Evolutionary conservation across 2,329 filamentous ascomycete species (phyloP), one percentile per base, ranked within the genome.

Genomic region (Hypoxylon sp.): DNA sequence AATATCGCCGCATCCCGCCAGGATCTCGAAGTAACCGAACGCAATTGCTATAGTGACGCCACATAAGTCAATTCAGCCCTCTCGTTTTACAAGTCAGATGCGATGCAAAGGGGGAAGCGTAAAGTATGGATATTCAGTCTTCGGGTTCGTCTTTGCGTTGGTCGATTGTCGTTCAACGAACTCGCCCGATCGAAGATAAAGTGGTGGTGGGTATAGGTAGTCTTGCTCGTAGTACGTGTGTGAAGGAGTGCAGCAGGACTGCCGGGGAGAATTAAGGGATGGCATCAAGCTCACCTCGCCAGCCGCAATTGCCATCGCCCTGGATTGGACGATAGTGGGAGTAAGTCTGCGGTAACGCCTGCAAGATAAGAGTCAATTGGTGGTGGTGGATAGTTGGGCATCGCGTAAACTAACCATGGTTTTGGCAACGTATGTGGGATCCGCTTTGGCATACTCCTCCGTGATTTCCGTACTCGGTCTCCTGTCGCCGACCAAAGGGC

Each of bases 291-390:
- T 82, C 84, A 97, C 94, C 95, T 90, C 94, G 88, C 94, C 95
- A 98, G 73, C 94, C 95, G 79, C 95, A 98, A 76, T 97, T 96
- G 62, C 95, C 95, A 79, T 98, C 94, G 55, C 95, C 94, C 78
- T 91, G 89, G 76, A 97, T 88, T 10, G 90, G 90, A 57, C 95
- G 92, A 75, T 94, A 97, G 75, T 93, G 89, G 19, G 92, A 91
- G 77, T 97, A 97, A 59, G 90, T 92, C 71, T 89, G 85, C 6
- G 93, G 91, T 56, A 99, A 85, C 19, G 89, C 85, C 93, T 97
- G 70, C 13, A 34, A 55, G 63, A 41, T 28, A 65, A 54, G 49
- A 53, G 71, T 71, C 58, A 74, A 68, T 65, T 61, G 54, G 55
- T 43, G 28, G 32, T n/a, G 30, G 17, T 57, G 39, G 50, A 51